Evolutionary conservation across 305 asterid species (phyloP).

Genomic region (Fraxinus angustifolia): DNA sequence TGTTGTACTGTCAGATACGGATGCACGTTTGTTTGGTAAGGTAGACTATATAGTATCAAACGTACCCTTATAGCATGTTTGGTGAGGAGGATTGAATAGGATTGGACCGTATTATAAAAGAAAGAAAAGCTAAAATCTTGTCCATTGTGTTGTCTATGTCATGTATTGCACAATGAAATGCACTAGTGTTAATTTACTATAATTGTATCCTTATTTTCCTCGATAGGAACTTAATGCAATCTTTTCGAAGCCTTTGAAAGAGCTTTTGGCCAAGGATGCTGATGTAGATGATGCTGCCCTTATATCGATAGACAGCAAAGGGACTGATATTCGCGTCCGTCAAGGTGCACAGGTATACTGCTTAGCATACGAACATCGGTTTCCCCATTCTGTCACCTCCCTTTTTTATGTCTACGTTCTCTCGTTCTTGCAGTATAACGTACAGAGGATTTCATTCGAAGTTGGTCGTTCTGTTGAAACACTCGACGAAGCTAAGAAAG

Average conservation of each 20-base stretch:
- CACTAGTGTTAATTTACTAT: neutral
- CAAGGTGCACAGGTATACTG: slow-evolving; percentile 80
- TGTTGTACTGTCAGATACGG: neutral
- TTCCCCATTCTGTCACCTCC: neutral
- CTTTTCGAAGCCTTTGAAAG: slow-evolving; percentile 81
- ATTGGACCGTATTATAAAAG: neutral
- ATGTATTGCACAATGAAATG: neutral
- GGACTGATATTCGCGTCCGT: slow-evolving; percentile 82
- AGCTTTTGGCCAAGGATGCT: slow-evolving; percentile 65
- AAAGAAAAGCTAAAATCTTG: neutral
- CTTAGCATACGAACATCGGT: neutral
- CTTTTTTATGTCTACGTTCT: neutral
- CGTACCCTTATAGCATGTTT: neutral
- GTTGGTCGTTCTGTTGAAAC: neutral
- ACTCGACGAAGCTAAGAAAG: neutral
- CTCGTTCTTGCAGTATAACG: neutral
- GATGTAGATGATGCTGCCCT: slow-evolving; percentile 97
- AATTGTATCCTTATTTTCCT: neutral
- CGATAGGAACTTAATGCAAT: slow-evolving; percentile 73
- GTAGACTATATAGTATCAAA: neutral
- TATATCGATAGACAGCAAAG: slow-evolving; percentile 90
- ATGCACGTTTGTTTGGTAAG: neutral
- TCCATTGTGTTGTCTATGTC: neutral
- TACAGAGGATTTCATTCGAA: neutral
- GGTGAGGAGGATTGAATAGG: neutral